Evolutionary conservation across 306 rosid species (phyloP).

Genomic region (Casuarina glauca): DNA sequence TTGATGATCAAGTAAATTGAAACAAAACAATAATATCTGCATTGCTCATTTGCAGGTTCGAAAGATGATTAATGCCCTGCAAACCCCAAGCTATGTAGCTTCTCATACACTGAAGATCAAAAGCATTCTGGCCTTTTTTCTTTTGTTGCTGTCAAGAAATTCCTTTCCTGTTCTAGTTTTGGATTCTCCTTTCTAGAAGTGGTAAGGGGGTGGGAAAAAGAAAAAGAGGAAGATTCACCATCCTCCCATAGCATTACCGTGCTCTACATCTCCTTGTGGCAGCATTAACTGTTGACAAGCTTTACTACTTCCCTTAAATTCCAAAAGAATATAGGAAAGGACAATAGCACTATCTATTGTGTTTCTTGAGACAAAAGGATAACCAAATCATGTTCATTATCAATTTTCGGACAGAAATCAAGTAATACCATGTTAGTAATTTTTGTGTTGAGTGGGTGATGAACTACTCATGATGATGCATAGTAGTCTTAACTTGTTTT

Average conservation of each 20-base stretch:
- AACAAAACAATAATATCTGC: neutral
- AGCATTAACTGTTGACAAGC: neutral
- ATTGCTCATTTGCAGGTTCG: slow-evolving; percentile 23
- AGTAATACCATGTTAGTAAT: neutral
- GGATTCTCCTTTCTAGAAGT: neutral
- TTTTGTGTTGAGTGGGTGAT: neutral
- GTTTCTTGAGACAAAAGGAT: neutral
- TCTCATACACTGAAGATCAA: slow-evolving; percentile 4
- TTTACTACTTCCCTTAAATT: neutral
- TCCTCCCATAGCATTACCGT: neutral
- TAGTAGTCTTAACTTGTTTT: neutral
- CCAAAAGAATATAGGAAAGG: neutral
- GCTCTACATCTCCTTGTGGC: neutral
- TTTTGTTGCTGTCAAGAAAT: neutral
- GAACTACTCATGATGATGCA: neutral
- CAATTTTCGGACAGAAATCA: no score
- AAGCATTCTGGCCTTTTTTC: slow-evolving; percentile 4
- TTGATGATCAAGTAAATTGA: neutral
- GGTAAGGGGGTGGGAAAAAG: neutral
- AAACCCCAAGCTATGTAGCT: neutral
- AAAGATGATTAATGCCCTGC: slow-evolving; percentile 14
- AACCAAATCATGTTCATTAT: neutral
- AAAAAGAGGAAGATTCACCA: neutral
- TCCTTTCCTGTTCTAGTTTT: neutral
- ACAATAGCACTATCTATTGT: neutral